phyloP scores from a whole-genome alignment of 2,329 filamentous ascomycete species.

The Neoscytalidium dimidiatum region DNA sequence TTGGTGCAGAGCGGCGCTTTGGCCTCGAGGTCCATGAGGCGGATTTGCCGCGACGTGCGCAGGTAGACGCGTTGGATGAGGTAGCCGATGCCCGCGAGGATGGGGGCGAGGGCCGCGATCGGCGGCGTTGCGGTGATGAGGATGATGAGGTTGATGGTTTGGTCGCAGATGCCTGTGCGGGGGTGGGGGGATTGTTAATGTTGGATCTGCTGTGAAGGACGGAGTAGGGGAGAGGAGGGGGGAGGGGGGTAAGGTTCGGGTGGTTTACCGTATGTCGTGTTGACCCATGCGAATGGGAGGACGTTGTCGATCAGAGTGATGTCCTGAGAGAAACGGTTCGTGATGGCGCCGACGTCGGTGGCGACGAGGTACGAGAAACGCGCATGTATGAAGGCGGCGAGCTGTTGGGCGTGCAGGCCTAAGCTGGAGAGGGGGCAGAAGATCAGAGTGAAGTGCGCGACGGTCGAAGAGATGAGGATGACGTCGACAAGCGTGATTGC shows the following conservation, averaged over 20 bases:
- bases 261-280: conserved; percentile 23
- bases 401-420: not conserved
- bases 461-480: not conserved
- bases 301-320: conserved; percentile 49
- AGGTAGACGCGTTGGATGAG: conserved; percentile 50
- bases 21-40: conserved; percentile 56
- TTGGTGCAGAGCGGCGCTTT: conserved; percentile 54
- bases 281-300: conserved; percentile 38
- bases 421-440: not conserved
- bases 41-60: conserved; percentile 49
- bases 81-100: conserved; percentile 41
- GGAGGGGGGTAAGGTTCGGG: no score
- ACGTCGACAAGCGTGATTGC: conserved; percentile 3
- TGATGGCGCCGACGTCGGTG: conserved; percentile 47
- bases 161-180: not conserved
- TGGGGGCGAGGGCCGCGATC: conserved; percentile 43
- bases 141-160: conserved; percentile 18
- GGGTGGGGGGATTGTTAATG: no score
- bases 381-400: conserved; percentile 27
- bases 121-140: conserved; percentile 43
- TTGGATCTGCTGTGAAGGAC: no score
- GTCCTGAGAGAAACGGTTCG: conserved; percentile 54
- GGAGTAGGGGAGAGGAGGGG: no score
- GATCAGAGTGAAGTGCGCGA: not conserved
- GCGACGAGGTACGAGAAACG: conserved; percentile 46